Percentiles rank a stretch among this genome's conserved stretches.
These are phyloP conservation scores for Trichosporon inkin DNA, from an alignment of 1,284 basidiomycete genomes.

Conservation along the genomic window DNA sequence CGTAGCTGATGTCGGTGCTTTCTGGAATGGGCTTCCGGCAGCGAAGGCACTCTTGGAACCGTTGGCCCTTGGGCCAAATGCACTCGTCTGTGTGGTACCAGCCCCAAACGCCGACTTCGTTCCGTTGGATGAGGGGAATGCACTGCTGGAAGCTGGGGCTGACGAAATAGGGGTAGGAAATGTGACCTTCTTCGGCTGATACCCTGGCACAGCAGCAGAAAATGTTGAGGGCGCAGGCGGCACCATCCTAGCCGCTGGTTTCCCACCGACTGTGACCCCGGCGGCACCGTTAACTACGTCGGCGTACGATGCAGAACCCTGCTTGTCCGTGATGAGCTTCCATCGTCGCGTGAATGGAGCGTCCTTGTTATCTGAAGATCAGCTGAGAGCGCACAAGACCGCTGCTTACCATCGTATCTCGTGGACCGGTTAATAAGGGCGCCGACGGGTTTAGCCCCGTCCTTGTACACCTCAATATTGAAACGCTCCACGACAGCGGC, in stretches of 20 bases:
- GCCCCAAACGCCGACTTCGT: not conserved
- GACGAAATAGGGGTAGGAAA: not conserved
- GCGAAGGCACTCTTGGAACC: not conserved
- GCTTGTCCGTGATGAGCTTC: slow-evolving; percentile 72
- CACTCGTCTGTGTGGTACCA: not conserved
- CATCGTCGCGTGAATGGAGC: slow-evolving; percentile 60
- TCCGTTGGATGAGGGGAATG: not conserved
- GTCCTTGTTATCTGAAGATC: slow-evolving; percentile 60
- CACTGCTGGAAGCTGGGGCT: not conserved
- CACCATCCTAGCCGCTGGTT: not conserved
- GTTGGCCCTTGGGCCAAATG: not conserved
- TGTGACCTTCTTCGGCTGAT: not conserved
- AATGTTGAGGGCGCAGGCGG: not conserved
- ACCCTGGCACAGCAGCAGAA: not conserved
- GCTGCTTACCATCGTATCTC: slow-evolving; percentile 57
- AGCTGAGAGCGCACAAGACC: slow-evolving; percentile 27
- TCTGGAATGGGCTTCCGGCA: slow-evolving; percentile 5
- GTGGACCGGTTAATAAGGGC: slow-evolving; percentile 59
- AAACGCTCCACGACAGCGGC: slow-evolving; percentile 39
- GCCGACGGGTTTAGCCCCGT: slow-evolving; percentile 36
- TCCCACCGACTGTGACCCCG: slow-evolving; percentile 27
- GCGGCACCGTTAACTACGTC: slow-evolving; percentile 76
- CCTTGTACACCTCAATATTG: slow-evolving; percentile 44
- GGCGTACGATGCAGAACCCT: slow-evolving; percentile 59
- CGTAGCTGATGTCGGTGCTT: not conserved